These are phyloP conservation scores for Skeletonema potamos DNA, from an alignment of 108 stramenopile species.

Conservation along the genomic window DNA sequence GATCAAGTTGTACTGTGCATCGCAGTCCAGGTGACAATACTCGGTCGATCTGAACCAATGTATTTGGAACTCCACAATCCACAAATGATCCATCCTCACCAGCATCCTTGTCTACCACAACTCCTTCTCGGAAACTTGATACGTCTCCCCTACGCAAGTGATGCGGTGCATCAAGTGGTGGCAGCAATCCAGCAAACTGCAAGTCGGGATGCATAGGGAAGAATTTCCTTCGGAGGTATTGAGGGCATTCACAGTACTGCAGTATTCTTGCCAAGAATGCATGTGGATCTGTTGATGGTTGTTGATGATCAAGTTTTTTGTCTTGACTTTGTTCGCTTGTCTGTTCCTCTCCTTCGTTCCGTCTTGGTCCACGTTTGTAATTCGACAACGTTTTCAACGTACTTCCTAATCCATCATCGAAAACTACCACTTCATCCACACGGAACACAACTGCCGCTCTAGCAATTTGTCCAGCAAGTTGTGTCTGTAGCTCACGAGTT, in stretches of 20 bases:
- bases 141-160: constrained; percentile 91
- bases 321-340: constrained; percentile 3
- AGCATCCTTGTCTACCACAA: constrained; percentile 65
- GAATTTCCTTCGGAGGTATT: constrained; percentile 88
- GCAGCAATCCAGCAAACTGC: constrained; percentile 92
- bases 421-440: constrained; percentile 96
- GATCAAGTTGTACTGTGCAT: constrained; percentile 87
- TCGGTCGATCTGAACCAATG: constrained; percentile 78
- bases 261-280: constrained; percentile 93
- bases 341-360: constrained; percentile 6
- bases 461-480: constrained; percentile 93
- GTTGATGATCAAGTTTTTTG: constrained; percentile 1
- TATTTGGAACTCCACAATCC: constrained; percentile 82
- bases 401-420: constrained; percentile 81
- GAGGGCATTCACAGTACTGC: constrained; percentile 94
- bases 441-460: constrained; percentile 94
- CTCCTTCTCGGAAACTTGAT: constrained; percentile 90
- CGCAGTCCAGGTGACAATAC: constrained; percentile 79
- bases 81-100: constrained; percentile 60
- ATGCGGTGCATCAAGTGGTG: constrained; percentile 97
- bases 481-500: constrained; percentile 88
- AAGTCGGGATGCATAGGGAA: constrained; percentile 96
- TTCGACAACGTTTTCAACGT: constrained; percentile 37
- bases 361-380: constrained; percentile 27
- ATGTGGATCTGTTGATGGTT: constrained; percentile 77